Conservation (phyloP, 1,284 basidiomycete species). For the Pseudozyma hubeiensis region DNA sequence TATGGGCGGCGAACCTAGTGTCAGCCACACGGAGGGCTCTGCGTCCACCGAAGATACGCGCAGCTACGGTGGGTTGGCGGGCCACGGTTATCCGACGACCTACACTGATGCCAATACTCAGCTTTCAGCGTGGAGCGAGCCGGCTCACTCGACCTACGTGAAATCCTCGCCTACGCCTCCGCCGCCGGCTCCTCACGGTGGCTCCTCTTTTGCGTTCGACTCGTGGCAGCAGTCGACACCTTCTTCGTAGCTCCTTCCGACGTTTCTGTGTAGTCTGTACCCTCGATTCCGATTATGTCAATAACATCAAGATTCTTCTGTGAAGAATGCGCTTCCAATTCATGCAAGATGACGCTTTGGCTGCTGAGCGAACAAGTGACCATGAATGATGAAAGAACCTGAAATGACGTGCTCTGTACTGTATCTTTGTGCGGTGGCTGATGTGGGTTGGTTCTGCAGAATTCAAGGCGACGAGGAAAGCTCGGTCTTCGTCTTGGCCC, state of each 20-base stretch:
- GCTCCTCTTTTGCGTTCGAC: slow-evolving; percentile 10
- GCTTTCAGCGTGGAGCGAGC: slow-evolving; percentile 20
- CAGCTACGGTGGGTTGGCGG: slow-evolving; percentile 7
- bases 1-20: neutral
- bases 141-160: slow-evolving; percentile 3
- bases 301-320: too few relatives aligned
- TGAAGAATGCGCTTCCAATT: too few relatives aligned
- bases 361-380: too few relatives aligned
- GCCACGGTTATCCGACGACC: neutral
- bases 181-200: slow-evolving; percentile 5
- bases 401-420: too few relatives aligned
- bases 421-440: too few relatives aligned
- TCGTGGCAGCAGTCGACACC: slow-evolving; percentile 16
- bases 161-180: slow-evolving; percentile 19
- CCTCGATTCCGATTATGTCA: neutral
- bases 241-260: neutral
- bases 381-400: too few relatives aligned
- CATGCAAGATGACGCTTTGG: too few relatives aligned
- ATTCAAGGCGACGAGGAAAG: too few relatives aligned
- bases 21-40: slow-evolving; percentile 1
- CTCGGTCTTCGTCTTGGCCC: too few relatives aligned
- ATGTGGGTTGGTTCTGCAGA: too few relatives aligned
- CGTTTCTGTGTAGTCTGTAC: neutral
- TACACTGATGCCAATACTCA: slow-evolving; percentile 2
- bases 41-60: slow-evolving; percentile 3